A percentile compares a stretch with the other conserved stretches of the same genome.
Evolutionary conservation across 129 eudicot species (phyloP).

Genomic region (Arctium minus): DNA sequence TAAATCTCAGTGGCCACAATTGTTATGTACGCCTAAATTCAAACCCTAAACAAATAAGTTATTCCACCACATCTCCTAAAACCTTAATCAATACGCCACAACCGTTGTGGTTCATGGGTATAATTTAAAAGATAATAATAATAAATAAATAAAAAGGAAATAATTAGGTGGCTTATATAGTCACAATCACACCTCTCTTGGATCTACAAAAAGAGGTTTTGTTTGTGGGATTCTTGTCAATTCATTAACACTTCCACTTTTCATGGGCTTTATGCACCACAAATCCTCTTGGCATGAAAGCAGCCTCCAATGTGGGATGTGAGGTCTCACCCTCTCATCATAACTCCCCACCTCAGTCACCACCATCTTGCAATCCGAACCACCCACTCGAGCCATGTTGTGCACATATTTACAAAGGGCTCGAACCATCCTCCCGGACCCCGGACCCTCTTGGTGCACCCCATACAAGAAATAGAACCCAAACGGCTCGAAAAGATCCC

Average conservation of each 20-base stretch:
- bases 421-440: conserved; percentile 41
- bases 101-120: too few species aligned
- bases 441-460: conserved; percentile 45
- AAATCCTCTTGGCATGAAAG: conserved; percentile 57
- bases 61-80: too few species aligned
- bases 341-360: conserved; percentile 52
- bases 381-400: conserved; percentile 38
- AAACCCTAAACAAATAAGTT: too few species aligned
- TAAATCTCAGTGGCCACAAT: too few species aligned
- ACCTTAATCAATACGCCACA: too few species aligned
- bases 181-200: conserved; percentile 61
- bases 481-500: conserved; percentile 40
- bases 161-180: conserved; percentile 20
- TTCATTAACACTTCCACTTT: conserved; percentile 29
- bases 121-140: too few species aligned
- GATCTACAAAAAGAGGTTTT: conserved; percentile 61
- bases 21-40: too few species aligned
- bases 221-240: conserved; percentile 38
- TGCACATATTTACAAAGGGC: conserved; percentile 53
- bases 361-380: conserved; percentile 40
- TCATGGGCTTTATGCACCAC: conserved; percentile 61
- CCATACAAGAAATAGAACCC: conserved; percentile 61
- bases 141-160: background rate
- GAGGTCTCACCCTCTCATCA: conserved; percentile 37
- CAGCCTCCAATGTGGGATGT: conserved; percentile 59